phyloP scores from a whole-genome alignment of 495 filamentous ascomycete species.

The Hypoxylon fragiforme region DNA sequence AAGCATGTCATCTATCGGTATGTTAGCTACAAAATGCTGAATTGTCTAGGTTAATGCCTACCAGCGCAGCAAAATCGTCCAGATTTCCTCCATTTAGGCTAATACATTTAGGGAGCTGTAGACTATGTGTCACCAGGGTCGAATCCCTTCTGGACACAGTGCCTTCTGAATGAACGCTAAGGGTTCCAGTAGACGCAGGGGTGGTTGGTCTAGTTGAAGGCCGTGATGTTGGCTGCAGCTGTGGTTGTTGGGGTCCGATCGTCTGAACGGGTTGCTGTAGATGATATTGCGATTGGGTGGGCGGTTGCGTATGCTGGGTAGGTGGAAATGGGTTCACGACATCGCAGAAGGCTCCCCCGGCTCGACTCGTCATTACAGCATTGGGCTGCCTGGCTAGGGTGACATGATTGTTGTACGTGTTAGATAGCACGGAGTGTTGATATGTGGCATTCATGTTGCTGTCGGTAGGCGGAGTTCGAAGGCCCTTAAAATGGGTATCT shows the following conservation, averaged over 20 bases:
- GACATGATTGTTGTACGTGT: slow-evolving; percentile 45
- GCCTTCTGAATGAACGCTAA: slow-evolving; percentile 31
- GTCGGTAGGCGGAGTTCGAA: slow-evolving; percentile 56
- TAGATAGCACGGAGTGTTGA: slow-evolving; percentile 46
- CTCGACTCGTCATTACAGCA: slow-evolving; percentile 26
- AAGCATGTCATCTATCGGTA: slow-evolving; percentile 79
- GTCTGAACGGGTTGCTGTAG: slow-evolving; percentile 18
- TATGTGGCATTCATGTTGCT: slow-evolving; percentile 53
- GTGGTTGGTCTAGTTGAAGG: slow-evolving; percentile 41
- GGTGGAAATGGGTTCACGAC: slow-evolving; percentile 31
- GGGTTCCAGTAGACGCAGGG: slow-evolving; percentile 35
- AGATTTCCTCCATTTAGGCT: slow-evolving; percentile 72
- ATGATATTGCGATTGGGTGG: slow-evolving; percentile 23
- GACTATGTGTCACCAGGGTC: slow-evolving; percentile 60
- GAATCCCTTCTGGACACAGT: slow-evolving; percentile 40
- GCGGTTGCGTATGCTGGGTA: slow-evolving; percentile 7
- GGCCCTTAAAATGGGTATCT: slow-evolving; percentile 32
- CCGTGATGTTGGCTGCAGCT: slow-evolving; percentile 32
- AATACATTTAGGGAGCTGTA: slow-evolving; percentile 74
- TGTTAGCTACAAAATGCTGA: slow-evolving; percentile 6
- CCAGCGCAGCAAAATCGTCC: slow-evolving; percentile 81
- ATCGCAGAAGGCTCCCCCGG: slow-evolving; percentile 36
- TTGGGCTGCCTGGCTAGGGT: slow-evolving; percentile 40
- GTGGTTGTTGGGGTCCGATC: slow-evolving; percentile 22
- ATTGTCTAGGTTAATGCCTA: slow-evolving; percentile 43